phyloP scores from a whole-genome alignment of 768 basidiomycete species.

The Termitomyces sp. region DNA sequence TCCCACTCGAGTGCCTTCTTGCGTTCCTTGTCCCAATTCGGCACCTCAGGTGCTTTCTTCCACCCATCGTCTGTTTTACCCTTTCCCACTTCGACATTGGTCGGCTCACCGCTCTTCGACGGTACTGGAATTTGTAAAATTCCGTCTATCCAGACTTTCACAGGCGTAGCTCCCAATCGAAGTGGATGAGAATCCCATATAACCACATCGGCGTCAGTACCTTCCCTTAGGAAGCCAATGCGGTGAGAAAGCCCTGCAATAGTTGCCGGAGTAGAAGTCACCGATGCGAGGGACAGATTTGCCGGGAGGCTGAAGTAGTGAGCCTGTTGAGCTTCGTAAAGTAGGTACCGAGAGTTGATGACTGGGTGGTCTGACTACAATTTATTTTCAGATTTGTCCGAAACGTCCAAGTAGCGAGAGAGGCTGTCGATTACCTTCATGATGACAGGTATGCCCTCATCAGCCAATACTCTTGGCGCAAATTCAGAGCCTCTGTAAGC shows the following conservation, averaged over 20 bases:
- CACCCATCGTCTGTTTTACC: constrained; percentile 43
- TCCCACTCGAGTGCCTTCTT: constrained; percentile 59
- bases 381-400: background rate
- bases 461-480: constrained; percentile 72
- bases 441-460: constrained; percentile 67
- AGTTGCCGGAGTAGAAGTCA: constrained; percentile 66
- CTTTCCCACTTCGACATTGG: constrained; percentile 42
- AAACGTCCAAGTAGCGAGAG: background rate
- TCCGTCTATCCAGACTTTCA: constrained; percentile 83
- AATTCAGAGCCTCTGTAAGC: constrained; percentile 75
- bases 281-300: constrained; percentile 57
- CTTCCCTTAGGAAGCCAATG: constrained; percentile 59
- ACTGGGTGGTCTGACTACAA: constrained; percentile 56
- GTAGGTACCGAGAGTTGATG: constrained; percentile 63
- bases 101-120: constrained; percentile 32
- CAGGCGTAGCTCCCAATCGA: constrained; percentile 69
- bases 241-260: constrained; percentile 75
- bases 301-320: constrained; percentile 64
- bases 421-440: constrained; percentile 61
- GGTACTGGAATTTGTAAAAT: constrained; percentile 65
- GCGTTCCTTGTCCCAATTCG: constrained; percentile 65
- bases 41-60: constrained; percentile 49
- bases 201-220: constrained; percentile 69
- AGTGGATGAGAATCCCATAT: constrained; percentile 79
- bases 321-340: constrained; percentile 72